phyloP scores from a whole-genome alignment of 148 eudicot species.

The Talinum fruticosum region DNA sequence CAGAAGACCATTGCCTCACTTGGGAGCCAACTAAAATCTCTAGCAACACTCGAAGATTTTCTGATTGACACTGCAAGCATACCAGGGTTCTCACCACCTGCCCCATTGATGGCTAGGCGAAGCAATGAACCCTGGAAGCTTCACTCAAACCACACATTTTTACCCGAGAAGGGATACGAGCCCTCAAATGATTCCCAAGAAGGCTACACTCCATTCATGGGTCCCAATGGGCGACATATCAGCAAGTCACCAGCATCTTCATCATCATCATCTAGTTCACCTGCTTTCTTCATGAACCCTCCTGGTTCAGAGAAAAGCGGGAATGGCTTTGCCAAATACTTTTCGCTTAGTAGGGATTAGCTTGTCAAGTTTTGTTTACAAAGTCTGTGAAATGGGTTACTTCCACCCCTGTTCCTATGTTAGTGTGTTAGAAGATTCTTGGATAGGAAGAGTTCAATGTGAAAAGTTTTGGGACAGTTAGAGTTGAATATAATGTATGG shows the following conservation, averaged over 20 bases:
- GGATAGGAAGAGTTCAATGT: not conserved
- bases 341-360: slow-evolving; percentile 48
- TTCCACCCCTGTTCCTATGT: not conserved
- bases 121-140: slow-evolving; percentile 46
- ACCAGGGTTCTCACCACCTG: slow-evolving; percentile 47
- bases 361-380: not conserved
- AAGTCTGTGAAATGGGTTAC: not conserved
- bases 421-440: slow-evolving; percentile 11
- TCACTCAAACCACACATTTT: slow-evolving; percentile 37
- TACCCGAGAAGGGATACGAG: slow-evolving; percentile 25
- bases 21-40: slow-evolving; percentile 59
- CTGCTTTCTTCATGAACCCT: slow-evolving; percentile 26
- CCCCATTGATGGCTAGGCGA: slow-evolving; percentile 25
- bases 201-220: slow-evolving; percentile 28
- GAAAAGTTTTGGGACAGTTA: not conserved
- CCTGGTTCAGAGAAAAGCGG: slow-evolving; percentile 36
- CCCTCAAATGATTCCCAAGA: slow-evolving; percentile 22
- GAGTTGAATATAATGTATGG: not conserved
- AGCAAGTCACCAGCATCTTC: slow-evolving; percentile 35
- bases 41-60: slow-evolving; percentile 70
- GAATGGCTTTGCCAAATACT: slow-evolving; percentile 63
- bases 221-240: slow-evolving; percentile 24
- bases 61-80: slow-evolving; percentile 45
- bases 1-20: slow-evolving; percentile 80
- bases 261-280: slow-evolving; percentile 36